These are phyloP conservation scores for Hypomontagnella submonticulosa DNA, from an alignment of 495 filamentous ascomycete genomes.

Conservation along the genomic window DNA sequence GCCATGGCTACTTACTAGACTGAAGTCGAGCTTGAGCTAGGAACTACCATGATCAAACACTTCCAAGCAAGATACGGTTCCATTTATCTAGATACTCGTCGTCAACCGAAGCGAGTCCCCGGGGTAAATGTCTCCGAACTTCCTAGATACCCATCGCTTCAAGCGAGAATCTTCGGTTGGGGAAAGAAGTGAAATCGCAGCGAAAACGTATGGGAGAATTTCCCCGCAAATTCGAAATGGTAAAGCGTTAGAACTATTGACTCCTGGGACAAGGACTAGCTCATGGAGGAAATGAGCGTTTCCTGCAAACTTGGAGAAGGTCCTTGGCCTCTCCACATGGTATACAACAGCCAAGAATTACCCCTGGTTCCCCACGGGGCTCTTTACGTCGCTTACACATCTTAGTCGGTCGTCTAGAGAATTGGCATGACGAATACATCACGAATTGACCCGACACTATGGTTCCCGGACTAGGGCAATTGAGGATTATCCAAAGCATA, in stretches of 20 bases:
- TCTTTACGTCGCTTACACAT: not conserved
- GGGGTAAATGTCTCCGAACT: conserved; percentile 27
- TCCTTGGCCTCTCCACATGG: conserved; percentile 7
- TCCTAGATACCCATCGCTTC: not conserved
- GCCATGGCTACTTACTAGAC: conserved; percentile 10
- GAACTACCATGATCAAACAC: not conserved
- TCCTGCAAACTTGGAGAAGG: conserved; percentile 10
- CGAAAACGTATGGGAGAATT: not conserved
- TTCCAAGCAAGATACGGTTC: not conserved
- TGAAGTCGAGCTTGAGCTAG: not conserved
- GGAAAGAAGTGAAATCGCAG: not conserved
- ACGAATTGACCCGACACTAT: no score
- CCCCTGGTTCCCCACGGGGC: conserved; percentile 11
- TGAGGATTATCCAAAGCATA: no score
- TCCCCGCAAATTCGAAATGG: conserved; percentile 9
- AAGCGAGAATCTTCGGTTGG: not conserved
- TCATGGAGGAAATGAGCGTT: conserved; percentile 1
- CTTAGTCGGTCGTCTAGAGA: not conserved
- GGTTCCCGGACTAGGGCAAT: no score
- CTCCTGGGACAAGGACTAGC: conserved; percentile 2
- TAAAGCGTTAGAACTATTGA: conserved; percentile 7
- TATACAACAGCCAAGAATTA: not conserved
- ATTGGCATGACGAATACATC: no score
- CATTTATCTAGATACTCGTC: not conserved
- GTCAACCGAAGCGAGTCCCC: conserved; percentile 11